A percentile compares a stretch with the other conserved stretches of the same genome.
Evolutionary conservation across 1,284 basidiomycete species (phyloP).

Genomic region (Puccinia novopanici): DNA sequence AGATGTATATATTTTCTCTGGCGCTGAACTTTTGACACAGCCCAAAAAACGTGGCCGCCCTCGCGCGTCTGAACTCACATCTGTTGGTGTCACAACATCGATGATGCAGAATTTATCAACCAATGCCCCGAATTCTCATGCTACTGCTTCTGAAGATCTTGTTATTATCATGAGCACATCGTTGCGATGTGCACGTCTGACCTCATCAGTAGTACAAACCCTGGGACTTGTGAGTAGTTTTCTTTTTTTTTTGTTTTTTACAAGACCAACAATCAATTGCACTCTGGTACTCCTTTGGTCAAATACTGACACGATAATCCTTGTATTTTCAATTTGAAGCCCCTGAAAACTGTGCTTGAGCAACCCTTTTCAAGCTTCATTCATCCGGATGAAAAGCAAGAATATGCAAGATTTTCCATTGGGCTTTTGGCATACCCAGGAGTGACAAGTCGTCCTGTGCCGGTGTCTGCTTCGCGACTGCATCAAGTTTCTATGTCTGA

Average conservation of each 20-base stretch:
- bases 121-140: not conserved
- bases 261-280: not conserved
- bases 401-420: constrained; percentile 33
- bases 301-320: not conserved
- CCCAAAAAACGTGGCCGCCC: constrained; percentile 45
- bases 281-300: not conserved
- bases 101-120: constrained; percentile 44
- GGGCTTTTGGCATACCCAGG: constrained; percentile 35
- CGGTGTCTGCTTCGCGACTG: constrained; percentile 29
- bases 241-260: not conserved
- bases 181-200: constrained; percentile 41
- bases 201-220: constrained; percentile 1
- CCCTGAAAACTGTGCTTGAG: constrained; percentile 30
- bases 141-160: constrained; percentile 13
- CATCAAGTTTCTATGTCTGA: constrained; percentile 31
- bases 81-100: constrained; percentile 28
- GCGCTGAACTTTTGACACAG: not conserved
- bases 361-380: constrained; percentile 42
- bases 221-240: constrained; percentile 30
- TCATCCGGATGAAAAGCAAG: constrained; percentile 33
- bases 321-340: not conserved
- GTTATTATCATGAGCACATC: constrained; percentile 49
- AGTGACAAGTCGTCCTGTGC: constrained; percentile 37
- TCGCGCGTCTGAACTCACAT: constrained; percentile 3
- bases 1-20: not conserved